Conservation (phyloP, 768 basidiomycete genomes). For the Galerina sulciceps region DNA sequence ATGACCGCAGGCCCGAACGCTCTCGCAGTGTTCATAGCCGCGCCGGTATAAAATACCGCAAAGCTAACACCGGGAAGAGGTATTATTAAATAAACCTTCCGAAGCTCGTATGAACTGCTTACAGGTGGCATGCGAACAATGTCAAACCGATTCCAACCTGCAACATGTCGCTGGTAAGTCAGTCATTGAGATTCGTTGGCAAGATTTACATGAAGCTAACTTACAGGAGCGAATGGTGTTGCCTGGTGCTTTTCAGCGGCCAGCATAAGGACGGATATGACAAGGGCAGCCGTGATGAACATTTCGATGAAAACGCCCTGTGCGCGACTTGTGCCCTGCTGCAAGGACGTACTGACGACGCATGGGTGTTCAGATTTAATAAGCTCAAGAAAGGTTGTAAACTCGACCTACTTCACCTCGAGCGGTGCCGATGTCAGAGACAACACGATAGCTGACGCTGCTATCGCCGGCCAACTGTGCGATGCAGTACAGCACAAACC, state of each 20-base stretch:
- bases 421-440: conserved; percentile 59
- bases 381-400: background rate
- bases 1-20: conserved; percentile 73
- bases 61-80: conserved; percentile 45
- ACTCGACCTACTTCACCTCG: conserved; percentile 49
- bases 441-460: conserved; percentile 57
- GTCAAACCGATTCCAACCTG: conserved; percentile 71
- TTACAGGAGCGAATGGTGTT: conserved; percentile 72
- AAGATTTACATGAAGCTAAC: too few species aligned
- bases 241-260: conserved; percentile 71
- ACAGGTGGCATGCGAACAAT: conserved; percentile 67
- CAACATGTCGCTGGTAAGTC: conserved; percentile 35
- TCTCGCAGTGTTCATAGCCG: conserved; percentile 70
- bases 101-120: conserved; percentile 17
- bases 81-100: background rate
- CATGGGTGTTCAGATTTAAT: conserved; percentile 3
- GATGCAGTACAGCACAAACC: conserved; percentile 61
- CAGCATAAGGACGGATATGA: conserved; percentile 69
- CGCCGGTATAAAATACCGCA: conserved; percentile 66
- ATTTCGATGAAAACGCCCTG: conserved; percentile 76
- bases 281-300: conserved; percentile 65
- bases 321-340: conserved; percentile 48
- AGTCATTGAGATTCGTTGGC: background rate
- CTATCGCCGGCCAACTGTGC: conserved; percentile 68
- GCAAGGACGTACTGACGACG: conserved; percentile 47